These are phyloP conservation scores for Chamaecrista fasciculata DNA, from an alignment of 306 rosid genomes.

Conservation along the genomic window DNA sequence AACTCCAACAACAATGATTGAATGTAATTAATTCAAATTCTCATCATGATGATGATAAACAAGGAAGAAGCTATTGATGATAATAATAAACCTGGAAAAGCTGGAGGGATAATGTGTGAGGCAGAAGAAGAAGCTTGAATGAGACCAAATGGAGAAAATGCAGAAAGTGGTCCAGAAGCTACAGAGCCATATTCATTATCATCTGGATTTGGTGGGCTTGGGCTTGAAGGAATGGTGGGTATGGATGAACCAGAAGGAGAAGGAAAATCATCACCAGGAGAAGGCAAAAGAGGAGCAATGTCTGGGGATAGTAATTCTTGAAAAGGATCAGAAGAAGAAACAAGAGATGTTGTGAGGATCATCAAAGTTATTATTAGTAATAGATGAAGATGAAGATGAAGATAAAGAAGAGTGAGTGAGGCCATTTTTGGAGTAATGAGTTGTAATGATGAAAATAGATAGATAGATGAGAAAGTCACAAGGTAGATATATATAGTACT, in stretches of 20 bases:
- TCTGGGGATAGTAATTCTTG: constrained; percentile 74
- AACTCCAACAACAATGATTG: constrained; percentile 25
- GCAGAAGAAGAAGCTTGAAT: constrained; percentile 43
- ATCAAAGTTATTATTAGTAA: constrained; percentile 39
- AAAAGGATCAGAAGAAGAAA: constrained; percentile 31
- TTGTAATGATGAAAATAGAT: no score
- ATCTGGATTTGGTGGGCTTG: constrained; percentile 92
- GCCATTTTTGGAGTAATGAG: constrained; percentile 38
- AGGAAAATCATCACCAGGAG: constrained; percentile 62
- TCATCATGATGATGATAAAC: constrained; percentile 21
- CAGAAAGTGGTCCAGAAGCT: constrained; percentile 54
- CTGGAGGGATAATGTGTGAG: constrained; percentile 24
- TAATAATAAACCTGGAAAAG: constrained; percentile 45
- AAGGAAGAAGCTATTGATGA: constrained; percentile 42
- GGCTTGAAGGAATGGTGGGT: constrained; percentile 87
- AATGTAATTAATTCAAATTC: constrained; percentile 37
- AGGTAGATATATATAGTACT: no score
- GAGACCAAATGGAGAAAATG: constrained; percentile 57
- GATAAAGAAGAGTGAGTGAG: constrained; percentile 41
- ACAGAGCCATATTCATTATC: constrained; percentile 3
- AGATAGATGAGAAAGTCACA: no score
- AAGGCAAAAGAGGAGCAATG: constrained; percentile 84
- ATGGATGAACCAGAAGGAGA: constrained; percentile 57
- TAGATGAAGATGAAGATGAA: constrained; percentile 10
- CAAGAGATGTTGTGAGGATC: constrained; percentile 36